phyloP scores from a whole-genome alignment of 306 rosid genomes.

The Purshia tridentata region DNA sequence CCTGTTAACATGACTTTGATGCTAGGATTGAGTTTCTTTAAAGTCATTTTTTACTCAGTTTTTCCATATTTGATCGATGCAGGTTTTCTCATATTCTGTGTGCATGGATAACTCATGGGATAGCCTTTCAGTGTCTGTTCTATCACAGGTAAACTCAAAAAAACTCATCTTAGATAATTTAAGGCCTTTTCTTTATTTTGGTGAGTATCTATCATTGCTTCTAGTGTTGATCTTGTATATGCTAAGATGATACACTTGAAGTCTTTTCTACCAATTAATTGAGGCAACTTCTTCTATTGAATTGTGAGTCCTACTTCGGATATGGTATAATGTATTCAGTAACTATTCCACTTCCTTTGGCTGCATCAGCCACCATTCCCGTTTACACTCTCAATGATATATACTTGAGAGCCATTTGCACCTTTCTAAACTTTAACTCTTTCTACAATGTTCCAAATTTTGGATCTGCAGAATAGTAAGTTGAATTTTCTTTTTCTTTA shows the following conservation, averaged over 20 bases:
- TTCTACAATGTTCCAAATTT: neutral
- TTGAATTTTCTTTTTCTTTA: neutral
- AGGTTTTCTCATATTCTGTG: constrained; percentile 84
- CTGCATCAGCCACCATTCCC: constrained; percentile 1
- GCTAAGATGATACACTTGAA: neutral
- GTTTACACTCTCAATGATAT: neutral
- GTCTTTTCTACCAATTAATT: neutral
- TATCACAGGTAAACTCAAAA: constrained; percentile 68
- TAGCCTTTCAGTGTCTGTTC: constrained; percentile 65
- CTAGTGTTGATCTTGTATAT: neutral
- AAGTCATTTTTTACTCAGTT: constrained; percentile 18
- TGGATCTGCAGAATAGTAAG: neutral
- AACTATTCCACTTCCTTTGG: neutral
- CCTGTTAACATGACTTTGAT: neutral
- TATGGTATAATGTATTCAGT: neutral
- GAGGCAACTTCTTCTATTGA: neutral
- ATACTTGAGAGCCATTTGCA: neutral
- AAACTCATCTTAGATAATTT: neutral
- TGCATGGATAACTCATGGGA: constrained; percentile 75
- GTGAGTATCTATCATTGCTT: constrained; percentile 9
- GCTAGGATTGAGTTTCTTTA: neutral
- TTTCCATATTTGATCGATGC: constrained; percentile 40
- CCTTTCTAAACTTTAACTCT: constrained; percentile 9
- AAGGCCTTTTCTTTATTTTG: neutral
- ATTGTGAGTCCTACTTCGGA: neutral